Evolutionary conservation across 306 rosid genomes (phyloP), one percentile per base, ranked within the genome.

Genomic region (Hippophae gyantsensis): DNA sequence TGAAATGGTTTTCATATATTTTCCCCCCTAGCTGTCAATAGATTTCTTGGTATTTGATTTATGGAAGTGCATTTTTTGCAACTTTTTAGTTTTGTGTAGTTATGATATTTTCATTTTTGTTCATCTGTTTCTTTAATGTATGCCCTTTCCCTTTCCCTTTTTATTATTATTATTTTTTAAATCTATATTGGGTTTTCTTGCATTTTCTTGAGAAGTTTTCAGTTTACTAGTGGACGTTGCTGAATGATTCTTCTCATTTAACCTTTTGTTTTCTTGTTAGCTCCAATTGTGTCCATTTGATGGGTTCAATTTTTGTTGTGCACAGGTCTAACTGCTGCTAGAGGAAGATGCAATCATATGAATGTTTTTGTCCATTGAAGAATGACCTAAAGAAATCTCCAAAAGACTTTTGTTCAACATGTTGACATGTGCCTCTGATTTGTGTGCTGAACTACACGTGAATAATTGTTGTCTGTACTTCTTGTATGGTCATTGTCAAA

Each of bases 361-460:
- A 86, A 90, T 71, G 79, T 87, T 78, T 87, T 67, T 78, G 94
- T 83, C 66, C 89, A 70, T 75, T 87, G 95, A 90, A 79, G 94
- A 79, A 79, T 65, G 77, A 64, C 70, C 77, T 60, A 71, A 68
- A 58, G 83, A 75, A 80, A 70, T 75, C 69, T 58, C 76, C 73
- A 67, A 75, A 76, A 68, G 70, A 63, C 70, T 64, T 69, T 66
- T 68, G 66, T 75, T 70, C 53, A 49, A 23, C 53, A 49, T 73
- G 62, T 64, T 46, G 56, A 69, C 69, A 49, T 45, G 18, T 46
- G 52, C 66, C 18, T 58, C 64, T 67, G 8, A 69, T 62, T 68
- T 71, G 62, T 80, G 73, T 59, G 64, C 66, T 65, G 77, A 76
- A 72, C 38, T 32, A 72, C 72, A 54, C 71, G 57, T 66, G 72